phyloP scores from a whole-genome alignment of 345 rosid species.

The Diplotaxis tenuifolia region DNA sequence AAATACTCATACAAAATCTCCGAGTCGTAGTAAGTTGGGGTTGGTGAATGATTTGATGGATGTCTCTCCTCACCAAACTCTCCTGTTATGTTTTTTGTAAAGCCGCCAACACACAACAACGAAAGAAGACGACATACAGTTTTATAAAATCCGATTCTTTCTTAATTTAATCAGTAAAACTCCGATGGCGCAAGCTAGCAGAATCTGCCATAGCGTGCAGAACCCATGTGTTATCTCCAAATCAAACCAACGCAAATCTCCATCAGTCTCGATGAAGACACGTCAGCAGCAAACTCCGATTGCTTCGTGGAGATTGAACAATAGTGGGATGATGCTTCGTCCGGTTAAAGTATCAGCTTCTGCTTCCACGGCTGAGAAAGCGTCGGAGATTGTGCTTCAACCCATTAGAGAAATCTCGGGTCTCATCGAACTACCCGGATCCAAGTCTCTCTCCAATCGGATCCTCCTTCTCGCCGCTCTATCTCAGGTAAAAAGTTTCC shows the following conservation, averaged over 20 bases:
- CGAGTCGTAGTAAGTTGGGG: too few species aligned
- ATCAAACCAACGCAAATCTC: conserved; percentile 27
- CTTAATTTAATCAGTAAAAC: too few species aligned
- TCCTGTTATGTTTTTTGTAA: too few species aligned
- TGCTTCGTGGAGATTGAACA: conserved; percentile 36
- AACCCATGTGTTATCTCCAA: conserved; percentile 33
- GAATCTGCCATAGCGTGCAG: conserved; percentile 46
- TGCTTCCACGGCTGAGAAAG: conserved; percentile 62
- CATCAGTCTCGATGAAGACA: conserved; percentile 46
- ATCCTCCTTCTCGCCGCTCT: conserved; percentile 91
- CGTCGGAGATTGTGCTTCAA: conserved; percentile 69
- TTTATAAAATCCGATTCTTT: too few species aligned
- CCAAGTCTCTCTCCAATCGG: conserved; percentile 92
- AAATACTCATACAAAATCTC: too few species aligned
- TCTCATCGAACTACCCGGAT: conserved; percentile 79
- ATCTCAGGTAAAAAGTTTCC: conserved; percentile 49
- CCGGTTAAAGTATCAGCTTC: conserved; percentile 52
- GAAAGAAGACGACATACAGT: too few species aligned
- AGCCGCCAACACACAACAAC: too few species aligned
- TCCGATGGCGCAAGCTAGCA: conserved; percentile 60
- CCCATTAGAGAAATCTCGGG: conserved; percentile 89
- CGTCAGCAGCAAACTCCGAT: conserved; percentile 28
- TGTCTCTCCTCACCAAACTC: too few species aligned
- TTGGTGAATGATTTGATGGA: too few species aligned
- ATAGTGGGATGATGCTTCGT: conserved; percentile 21